Conservation (phyloP, 1,284 basidiomycete genomes). For the Boletus mariae region DNA sequence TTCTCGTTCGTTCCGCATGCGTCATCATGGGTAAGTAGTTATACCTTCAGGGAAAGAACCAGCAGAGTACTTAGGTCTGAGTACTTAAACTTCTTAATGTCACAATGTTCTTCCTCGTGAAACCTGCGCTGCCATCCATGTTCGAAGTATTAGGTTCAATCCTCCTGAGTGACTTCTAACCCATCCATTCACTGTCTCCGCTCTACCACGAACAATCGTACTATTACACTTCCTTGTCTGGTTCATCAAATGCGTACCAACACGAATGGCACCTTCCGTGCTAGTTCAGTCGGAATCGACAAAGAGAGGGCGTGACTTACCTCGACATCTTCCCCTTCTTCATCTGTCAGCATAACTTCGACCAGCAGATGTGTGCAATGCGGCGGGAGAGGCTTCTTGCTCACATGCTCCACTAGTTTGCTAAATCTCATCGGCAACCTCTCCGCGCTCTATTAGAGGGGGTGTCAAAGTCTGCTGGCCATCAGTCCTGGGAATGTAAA, state of each 20-base stretch:
- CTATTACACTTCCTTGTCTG: conserved; percentile 1
- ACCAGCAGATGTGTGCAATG: conserved; percentile 82
- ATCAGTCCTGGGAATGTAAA: not conserved
- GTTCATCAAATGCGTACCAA: conserved; percentile 47
- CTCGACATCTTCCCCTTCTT: conserved; percentile 86
- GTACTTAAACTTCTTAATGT: conserved; percentile 15
- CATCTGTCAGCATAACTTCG: conserved; percentile 93
- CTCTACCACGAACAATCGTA: conserved; percentile 2
- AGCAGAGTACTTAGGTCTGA: conserved; percentile 19
- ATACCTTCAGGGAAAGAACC: conserved; percentile 20
- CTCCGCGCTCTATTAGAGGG: conserved; percentile 67
- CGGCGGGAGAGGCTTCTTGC: conserved; percentile 86
- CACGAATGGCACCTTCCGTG: conserved; percentile 64
- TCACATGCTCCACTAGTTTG: conserved; percentile 88
- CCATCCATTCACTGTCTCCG: not conserved
- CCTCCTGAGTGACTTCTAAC: not conserved
- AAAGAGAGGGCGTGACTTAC: conserved; percentile 35
- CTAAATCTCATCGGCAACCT: conserved; percentile 87
- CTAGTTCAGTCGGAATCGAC: not conserved
- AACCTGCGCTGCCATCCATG: not conserved
- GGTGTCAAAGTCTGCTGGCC: conserved; percentile 4
- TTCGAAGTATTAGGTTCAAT: not conserved
- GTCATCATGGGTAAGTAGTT: conserved; percentile 43
- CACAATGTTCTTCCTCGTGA: not conserved
- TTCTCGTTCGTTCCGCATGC: conserved; percentile 24